Conservation (phyloP, 2,329 filamentous ascomycete species). For the Sclerotinia nivalis region DNA sequence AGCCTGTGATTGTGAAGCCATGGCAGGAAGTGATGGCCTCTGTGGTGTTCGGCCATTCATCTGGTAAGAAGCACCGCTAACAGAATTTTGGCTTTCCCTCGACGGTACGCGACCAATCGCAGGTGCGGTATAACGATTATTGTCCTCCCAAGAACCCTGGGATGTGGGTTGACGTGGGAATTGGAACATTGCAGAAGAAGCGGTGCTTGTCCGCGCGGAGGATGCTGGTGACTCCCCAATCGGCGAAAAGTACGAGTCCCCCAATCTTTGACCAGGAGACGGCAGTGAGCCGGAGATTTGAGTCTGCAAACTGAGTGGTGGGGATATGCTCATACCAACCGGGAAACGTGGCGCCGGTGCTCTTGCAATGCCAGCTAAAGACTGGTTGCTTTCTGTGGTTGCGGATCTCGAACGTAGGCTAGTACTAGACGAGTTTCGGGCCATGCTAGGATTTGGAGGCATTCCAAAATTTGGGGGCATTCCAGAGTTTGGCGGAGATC, state of each 20-base stretch:
- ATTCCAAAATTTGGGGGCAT: constrained; percentile 23
- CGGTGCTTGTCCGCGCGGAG: constrained; percentile 57
- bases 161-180: constrained; percentile 76
- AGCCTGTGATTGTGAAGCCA: constrained; percentile 55
- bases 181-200: constrained; percentile 42
- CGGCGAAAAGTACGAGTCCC: constrained; percentile 91
- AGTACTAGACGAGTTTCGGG: constrained; percentile 70
- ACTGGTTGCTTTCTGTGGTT: constrained; percentile 68
- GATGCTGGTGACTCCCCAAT: constrained; percentile 75
- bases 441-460: constrained; percentile 52
- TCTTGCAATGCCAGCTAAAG: constrained; percentile 56
- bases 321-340: constrained; percentile 44
- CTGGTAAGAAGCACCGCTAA: constrained; percentile 52
- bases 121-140: constrained; percentile 82
- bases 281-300: constrained; percentile 45
- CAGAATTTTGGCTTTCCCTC: constrained; percentile 67
- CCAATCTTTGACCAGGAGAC: constrained; percentile 39
- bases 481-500: constrained; percentile 44
- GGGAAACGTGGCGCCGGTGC: constrained; percentile 73
- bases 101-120: constrained; percentile 81
- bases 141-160: constrained; percentile 69
- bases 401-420: constrained; percentile 75
- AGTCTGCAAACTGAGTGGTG: constrained; percentile 70
- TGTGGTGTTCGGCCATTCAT: constrained; percentile 66
- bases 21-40: constrained; percentile 76